Conservation (phyloP, 768 basidiomycete genomes). For the Tylopilus intermedius region DNA sequence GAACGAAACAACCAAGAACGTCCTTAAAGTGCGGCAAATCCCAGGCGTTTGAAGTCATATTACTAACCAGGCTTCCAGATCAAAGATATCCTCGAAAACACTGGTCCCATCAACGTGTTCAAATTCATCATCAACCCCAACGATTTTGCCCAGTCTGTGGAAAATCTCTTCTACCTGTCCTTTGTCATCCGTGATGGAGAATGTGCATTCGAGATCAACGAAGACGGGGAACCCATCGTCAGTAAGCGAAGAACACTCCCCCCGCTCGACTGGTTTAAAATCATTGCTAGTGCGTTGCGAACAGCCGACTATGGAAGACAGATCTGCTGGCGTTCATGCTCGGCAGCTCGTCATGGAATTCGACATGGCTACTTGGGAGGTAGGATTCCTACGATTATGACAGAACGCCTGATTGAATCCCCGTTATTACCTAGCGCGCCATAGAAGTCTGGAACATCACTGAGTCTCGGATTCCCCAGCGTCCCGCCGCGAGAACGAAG, state of each 20-base stretch:
- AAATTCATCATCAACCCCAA: slow-evolving; percentile 84
- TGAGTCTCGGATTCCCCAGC: slow-evolving; percentile 69
- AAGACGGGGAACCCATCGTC: slow-evolving; percentile 68
- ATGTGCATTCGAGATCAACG: slow-evolving; percentile 64
- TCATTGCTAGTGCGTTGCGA: slow-evolving; percentile 52
- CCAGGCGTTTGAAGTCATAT: background rate
- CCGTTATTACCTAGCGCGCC: slow-evolving; percentile 53
- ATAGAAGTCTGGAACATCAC: slow-evolving; percentile 83
- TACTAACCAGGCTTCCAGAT: slow-evolving; percentile 42
- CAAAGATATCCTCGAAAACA: slow-evolving; percentile 48
- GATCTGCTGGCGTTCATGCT: slow-evolving; percentile 58
- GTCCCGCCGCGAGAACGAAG: slow-evolving; percentile 52
- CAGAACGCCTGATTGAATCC: background rate
- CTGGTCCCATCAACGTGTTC: slow-evolving; percentile 71
- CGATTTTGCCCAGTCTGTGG: slow-evolving; percentile 89
- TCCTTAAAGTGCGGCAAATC: slow-evolving; percentile 52
- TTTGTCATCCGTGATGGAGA: slow-evolving; percentile 87
- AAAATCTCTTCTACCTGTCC: slow-evolving; percentile 93
- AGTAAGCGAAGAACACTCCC: slow-evolving; percentile 43
- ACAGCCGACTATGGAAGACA: slow-evolving; percentile 59
- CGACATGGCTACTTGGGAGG: slow-evolving; percentile 87
- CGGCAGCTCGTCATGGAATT: slow-evolving; percentile 89
- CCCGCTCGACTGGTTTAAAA: background rate
- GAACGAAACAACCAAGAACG: slow-evolving; percentile 89
- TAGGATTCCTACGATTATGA: slow-evolving; percentile 29